These are phyloP conservation scores for Pneumocystis oryctolagi DNA, from an alignment of 1,139 yeast genomes.

Conservation along the genomic window DNA sequence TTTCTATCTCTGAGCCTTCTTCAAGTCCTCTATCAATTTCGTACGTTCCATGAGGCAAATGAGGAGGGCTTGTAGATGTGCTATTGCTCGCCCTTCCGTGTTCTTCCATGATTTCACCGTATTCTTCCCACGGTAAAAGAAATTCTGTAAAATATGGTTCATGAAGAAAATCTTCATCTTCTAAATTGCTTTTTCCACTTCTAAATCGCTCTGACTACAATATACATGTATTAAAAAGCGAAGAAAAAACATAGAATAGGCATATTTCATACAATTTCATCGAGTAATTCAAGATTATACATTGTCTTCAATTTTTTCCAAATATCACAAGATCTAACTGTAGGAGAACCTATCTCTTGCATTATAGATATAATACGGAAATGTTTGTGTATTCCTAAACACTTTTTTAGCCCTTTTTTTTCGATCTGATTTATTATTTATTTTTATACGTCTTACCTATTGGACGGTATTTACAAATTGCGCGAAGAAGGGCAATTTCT, in stretches of 20 bases:
- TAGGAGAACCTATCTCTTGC: conserved; percentile 33
- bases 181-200: conserved; percentile 16
- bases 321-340: conserved; percentile 30
- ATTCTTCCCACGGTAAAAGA: conserved; percentile 32
- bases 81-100: conserved; percentile 25
- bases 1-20: neutral
- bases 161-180: conserved; percentile 13
- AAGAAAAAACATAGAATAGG: conserved; percentile 15
- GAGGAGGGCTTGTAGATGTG: conserved; percentile 17
- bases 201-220: conserved; percentile 12
- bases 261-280: conserved; percentile 31
- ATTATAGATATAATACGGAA: conserved; percentile 44
- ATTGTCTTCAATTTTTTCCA: conserved; percentile 42
- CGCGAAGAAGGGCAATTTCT: conserved; percentile 49
- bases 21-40: neutral
- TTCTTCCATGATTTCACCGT: conserved; percentile 29
- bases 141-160: conserved; percentile 23
- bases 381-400: conserved; percentile 40
- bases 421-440: neutral
- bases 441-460: conserved; percentile 25
- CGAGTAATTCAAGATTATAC: conserved; percentile 44
- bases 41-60: conserved; percentile 8
- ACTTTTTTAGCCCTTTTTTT: neutral
- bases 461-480: conserved; percentile 58
- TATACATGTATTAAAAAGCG: conserved; percentile 17